phyloP scores from a whole-genome alignment of 2,329 filamentous ascomycete genomes.

The Aspergillus phoenicis region DNA sequence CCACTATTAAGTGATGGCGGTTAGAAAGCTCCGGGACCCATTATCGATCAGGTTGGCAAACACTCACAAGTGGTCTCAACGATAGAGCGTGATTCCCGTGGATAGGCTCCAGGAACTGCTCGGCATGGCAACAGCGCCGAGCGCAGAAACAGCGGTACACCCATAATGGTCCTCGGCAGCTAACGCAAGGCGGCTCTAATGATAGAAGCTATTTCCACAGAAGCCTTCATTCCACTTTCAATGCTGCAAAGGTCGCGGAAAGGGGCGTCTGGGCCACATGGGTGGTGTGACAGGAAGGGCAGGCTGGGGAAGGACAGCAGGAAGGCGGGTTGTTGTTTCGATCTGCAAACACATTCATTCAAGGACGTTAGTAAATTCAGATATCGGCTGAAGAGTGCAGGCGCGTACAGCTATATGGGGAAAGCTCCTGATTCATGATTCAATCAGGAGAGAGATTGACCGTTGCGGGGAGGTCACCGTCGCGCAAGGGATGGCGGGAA shows the following conservation, averaged over 20 bases:
- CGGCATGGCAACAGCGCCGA: constrained; percentile 32
- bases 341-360: not conserved
- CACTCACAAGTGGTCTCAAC: constrained; percentile 28
- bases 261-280: constrained; percentile 3
- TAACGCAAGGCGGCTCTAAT: not conserved
- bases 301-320: constrained; percentile 1
- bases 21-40: constrained; percentile 6
- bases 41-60: not conserved
- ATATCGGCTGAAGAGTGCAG: not conserved
- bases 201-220: not conserved
- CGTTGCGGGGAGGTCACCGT: constrained; percentile 16
- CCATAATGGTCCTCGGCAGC: constrained; percentile 24
- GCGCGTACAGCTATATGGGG: not conserved
- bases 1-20: constrained; percentile 15
- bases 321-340: not conserved
- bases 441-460: constrained; percentile 8
- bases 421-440: not conserved
- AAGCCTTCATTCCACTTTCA: not conserved
- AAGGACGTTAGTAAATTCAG: not conserved
- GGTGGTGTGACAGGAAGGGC: not conserved
- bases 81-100: constrained; percentile 25
- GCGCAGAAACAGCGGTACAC: constrained; percentile 29
- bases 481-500: constrained; percentile 12
- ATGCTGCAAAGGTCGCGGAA: not conserved
- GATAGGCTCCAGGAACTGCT: constrained; percentile 22